phyloP scores from a whole-genome alignment of 2,329 filamentous ascomycete genomes.

The Cytospora mali region DNA sequence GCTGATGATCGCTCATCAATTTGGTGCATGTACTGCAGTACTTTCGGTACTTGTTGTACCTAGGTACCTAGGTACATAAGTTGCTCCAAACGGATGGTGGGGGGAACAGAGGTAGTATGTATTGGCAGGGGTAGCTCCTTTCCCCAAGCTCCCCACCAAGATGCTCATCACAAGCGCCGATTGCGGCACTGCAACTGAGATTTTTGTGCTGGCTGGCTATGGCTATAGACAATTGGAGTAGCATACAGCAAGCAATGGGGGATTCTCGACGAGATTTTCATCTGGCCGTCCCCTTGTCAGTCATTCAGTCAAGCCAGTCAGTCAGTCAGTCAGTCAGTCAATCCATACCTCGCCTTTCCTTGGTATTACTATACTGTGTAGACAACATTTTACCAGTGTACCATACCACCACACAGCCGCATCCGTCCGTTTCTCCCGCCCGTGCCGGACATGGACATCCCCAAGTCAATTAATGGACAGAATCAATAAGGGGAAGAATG shows the following conservation, averaged over 20 bases:
- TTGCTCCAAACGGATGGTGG: neutral
- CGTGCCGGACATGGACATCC: neutral
- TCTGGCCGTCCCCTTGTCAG: too few species aligned
- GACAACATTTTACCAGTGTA: too few species aligned
- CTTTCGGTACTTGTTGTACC: too few species aligned
- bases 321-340: too few species aligned
- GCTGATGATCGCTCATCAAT: neutral
- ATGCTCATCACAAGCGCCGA: slow-evolving; percentile 20
- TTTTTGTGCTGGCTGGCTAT: neutral
- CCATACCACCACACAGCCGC: neutral
- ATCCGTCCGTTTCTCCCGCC: neutral
- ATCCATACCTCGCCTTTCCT: too few species aligned
- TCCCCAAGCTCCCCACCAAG: slow-evolving; percentile 18
- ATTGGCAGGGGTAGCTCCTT: slow-evolving; percentile 18
- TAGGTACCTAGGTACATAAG: too few species aligned
- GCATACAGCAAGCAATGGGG: too few species aligned
- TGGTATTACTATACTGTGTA: too few species aligned
- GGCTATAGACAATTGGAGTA: too few species aligned
- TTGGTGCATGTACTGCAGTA: neutral
- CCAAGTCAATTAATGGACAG: neutral
- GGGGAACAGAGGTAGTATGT: too few species aligned
- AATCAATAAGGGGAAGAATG: neutral
- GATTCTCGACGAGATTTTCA: too few species aligned
- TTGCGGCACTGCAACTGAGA: slow-evolving; percentile 18
- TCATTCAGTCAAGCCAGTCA: too few species aligned